A percentile compares a stretch with the other conserved stretches of the same genome.
These are phyloP conservation scores for Penicillium sp. DNA, from an alignment of 2,329 filamentous ascomycete species.

Conservation along the genomic window DNA sequence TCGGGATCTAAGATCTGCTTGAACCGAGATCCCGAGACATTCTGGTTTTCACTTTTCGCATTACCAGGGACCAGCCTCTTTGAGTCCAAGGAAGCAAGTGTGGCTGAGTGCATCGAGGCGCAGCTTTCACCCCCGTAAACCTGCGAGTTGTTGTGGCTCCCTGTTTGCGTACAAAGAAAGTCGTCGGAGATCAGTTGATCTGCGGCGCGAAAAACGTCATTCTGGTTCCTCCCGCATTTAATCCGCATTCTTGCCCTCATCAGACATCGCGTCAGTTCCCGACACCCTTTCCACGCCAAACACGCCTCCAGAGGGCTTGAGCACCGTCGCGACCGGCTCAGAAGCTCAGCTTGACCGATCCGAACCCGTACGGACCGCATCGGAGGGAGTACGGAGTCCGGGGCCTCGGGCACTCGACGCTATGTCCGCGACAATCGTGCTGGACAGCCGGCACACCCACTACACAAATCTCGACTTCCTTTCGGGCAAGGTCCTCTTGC, in stretches of 20 bases:
- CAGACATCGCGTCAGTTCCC: constrained; percentile 6
- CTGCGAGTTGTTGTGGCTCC: neutral
- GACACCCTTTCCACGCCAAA: neutral
- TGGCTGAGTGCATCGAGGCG: constrained; percentile 15
- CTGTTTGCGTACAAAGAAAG: neutral
- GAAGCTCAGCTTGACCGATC: neutral
- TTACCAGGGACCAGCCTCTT: neutral
- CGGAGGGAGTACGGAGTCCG: constrained; percentile 2
- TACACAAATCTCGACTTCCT: constrained; percentile 52
- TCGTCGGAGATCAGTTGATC: constrained; percentile 12
- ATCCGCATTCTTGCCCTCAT: constrained; percentile 11
- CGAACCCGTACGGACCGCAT: neutral
- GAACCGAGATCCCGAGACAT: neutral
- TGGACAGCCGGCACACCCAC: constrained; percentile 44
- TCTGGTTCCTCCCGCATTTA: constrained; percentile 16
- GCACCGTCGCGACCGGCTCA: neutral
- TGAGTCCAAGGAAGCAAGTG: neutral
- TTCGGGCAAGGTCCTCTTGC: constrained; percentile 45
- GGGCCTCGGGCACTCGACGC: constrained; percentile 22
- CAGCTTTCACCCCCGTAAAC: neutral
- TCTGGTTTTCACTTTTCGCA: neutral
- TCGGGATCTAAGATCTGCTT: neutral
- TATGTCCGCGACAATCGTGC: constrained; percentile 48
- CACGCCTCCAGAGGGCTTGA: neutral
- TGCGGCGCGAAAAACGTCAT: constrained; percentile 22